These are phyloP conservation scores for Erysimum cheiranthoides DNA, from an alignment of 345 rosid genomes.

Conservation along the genomic window DNA sequence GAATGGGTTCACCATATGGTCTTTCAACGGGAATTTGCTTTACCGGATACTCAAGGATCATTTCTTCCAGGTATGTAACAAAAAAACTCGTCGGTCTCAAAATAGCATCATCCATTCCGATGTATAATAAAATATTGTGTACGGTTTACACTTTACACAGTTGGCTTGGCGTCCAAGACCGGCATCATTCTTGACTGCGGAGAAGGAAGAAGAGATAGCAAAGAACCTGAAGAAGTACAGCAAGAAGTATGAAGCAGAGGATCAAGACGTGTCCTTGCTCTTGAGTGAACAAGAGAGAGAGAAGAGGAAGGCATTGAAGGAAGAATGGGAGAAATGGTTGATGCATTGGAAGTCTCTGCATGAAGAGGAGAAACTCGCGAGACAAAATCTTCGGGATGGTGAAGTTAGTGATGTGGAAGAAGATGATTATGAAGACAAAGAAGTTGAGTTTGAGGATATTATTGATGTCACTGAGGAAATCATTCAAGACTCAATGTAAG, in stretches of 20 bases:
- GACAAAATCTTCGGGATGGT: conserved; percentile 73
- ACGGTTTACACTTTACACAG: conserved; percentile 46
- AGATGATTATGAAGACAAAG: conserved; percentile 79
- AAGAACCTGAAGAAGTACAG: conserved; percentile 88
- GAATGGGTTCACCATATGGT: conserved; percentile 94
- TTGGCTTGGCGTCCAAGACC: conserved; percentile 94
- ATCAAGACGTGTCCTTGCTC: conserved; percentile 81
- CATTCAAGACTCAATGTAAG: conserved; percentile 32
- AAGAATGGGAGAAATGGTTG: conserved; percentile 89
- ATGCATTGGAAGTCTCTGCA: conserved; percentile 64
- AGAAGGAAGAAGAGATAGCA: conserved; percentile 93
- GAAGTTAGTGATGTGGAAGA: conserved; percentile 93
- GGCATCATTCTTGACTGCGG: conserved; percentile 68
- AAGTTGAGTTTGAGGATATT: conserved; percentile 58
- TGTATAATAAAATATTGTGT: background rate
- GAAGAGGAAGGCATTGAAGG: conserved; percentile 82
- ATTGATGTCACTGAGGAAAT: conserved; percentile 53
- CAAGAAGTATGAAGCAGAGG: conserved; percentile 92
- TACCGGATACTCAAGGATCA: conserved; percentile 87
- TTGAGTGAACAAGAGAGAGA: conserved; percentile 90
- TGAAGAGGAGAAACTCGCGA: conserved; percentile 72
- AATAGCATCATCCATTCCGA: background rate
- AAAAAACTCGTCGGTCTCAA: background rate
- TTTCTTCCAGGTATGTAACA: conserved; percentile 75
- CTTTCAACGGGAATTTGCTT: conserved; percentile 82